phyloP scores from a whole-genome alignment of 164 flowering plant genomes.

The Liquidambar formosana region DNA sequence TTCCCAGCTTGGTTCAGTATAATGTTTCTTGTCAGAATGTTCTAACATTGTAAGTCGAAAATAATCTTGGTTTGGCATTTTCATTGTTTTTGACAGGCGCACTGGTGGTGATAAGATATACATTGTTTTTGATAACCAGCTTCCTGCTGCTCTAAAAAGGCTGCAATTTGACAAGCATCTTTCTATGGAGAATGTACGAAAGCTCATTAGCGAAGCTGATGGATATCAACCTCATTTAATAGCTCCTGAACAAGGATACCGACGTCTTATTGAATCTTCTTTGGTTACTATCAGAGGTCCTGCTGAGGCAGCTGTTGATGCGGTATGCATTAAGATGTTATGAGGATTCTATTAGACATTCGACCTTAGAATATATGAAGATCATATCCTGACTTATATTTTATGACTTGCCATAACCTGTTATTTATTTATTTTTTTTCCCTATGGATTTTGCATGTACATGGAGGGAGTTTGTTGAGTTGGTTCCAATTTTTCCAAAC shows the following conservation, averaged over 20 bases:
- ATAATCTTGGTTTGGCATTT: not conserved
- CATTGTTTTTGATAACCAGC: slow-evolving; percentile 77
- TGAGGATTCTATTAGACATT: not conserved
- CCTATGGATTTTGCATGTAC: not conserved
- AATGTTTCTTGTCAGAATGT: not conserved
- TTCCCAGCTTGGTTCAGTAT: not conserved
- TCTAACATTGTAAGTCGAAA: not conserved
- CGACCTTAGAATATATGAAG: not conserved
- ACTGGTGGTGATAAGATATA: slow-evolving; percentile 84
- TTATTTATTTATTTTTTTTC: not conserved
- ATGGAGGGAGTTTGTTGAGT: not conserved
- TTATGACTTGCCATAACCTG: not conserved
- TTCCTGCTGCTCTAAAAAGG: slow-evolving; percentile 80
- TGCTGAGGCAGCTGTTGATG: slow-evolving; percentile 91
- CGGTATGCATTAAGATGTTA: slow-evolving; percentile 46
- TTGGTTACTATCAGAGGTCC: slow-evolving; percentile 81
- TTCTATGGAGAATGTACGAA: slow-evolving; percentile 74
- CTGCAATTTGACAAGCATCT: slow-evolving; percentile 86
- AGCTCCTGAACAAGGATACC: slow-evolving; percentile 91
- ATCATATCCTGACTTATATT: too few relatives aligned
- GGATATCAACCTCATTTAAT: slow-evolving; percentile 85
- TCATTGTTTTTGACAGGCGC: slow-evolving; percentile 46
- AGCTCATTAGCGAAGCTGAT: slow-evolving; percentile 82
- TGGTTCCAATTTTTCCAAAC: not conserved
- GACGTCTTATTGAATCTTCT: slow-evolving; percentile 89